Evolutionary conservation across 2,329 filamentous ascomycete genomes (phyloP).

Genomic region (Botrytis cinerea): DNA sequence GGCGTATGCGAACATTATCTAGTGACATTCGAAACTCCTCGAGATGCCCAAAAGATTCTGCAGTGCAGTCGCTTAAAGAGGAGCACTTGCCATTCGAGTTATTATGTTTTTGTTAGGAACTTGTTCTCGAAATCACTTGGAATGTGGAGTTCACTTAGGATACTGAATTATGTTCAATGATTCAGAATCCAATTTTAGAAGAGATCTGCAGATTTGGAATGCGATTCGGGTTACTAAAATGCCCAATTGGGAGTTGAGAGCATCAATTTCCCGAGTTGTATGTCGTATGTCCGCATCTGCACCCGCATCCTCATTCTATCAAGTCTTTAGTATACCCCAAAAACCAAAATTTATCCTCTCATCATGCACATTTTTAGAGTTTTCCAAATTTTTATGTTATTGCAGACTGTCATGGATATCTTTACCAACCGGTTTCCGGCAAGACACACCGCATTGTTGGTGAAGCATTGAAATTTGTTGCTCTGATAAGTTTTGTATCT

Average conservation of each 20-base stretch:
- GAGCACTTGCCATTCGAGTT: too few species aligned
- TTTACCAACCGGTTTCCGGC: neutral
- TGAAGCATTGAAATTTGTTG: neutral
- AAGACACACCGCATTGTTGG: neutral
- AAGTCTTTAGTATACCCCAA: neutral
- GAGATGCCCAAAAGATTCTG: neutral
- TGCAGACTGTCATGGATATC: neutral
- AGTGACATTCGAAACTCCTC: neutral
- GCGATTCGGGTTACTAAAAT: neutral
- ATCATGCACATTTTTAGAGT: neutral
- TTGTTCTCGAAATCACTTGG: neutral
- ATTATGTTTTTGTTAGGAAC: neutral
- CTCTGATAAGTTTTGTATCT: neutral
- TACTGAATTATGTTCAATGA: neutral
- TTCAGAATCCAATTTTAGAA: neutral
- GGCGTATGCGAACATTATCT: conserved; percentile 17
- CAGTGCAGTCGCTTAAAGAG: neutral
- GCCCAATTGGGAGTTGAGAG: neutral
- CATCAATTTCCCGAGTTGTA: neutral
- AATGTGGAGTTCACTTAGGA: neutral
- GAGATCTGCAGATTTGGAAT: neutral
- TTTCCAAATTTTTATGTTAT: neutral
- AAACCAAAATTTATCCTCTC: neutral
- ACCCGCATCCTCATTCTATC: too few species aligned
- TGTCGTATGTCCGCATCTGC: neutral